Evolutionary conservation across 495 filamentous ascomycete genomes (phyloP).

Genomic region (Halenospora varia): DNA sequence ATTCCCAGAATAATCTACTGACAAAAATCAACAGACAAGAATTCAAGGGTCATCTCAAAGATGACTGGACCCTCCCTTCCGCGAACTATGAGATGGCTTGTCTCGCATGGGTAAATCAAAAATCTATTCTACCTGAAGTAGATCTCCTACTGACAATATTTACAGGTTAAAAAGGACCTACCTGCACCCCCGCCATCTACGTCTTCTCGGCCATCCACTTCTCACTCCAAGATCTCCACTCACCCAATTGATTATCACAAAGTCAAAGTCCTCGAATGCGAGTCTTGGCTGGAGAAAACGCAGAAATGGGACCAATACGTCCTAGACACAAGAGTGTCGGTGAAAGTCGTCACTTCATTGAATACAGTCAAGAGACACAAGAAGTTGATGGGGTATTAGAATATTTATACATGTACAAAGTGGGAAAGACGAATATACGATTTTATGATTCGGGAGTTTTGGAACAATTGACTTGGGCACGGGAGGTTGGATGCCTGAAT

Average conservation of each 20-base stretch:
- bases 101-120: too few species aligned
- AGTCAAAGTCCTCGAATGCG: constrained; percentile 58
- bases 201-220: neutral
- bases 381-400: constrained; percentile 12
- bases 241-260: constrained; percentile 3
- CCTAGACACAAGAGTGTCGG: constrained; percentile 78
- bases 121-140: too few species aligned
- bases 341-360: constrained; percentile 77
- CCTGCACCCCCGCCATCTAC: constrained; percentile 11
- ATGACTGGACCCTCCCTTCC: constrained; percentile 76
- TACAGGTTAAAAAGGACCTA: constrained; percentile 52
- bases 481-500: too few species aligned
- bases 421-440: too few species aligned
- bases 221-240: neutral
- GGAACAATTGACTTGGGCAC: too few species aligned
- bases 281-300: constrained; percentile 70
- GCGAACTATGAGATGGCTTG: constrained; percentile 91
- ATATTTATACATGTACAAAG: too few species aligned
- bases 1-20: constrained; percentile 6
- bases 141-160: too few species aligned
- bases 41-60: constrained; percentile 71
- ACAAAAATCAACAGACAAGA: constrained; percentile 36
- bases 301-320: constrained; percentile 82
- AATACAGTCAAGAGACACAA: constrained; percentile 73
- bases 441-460: too few species aligned